phyloP scores from a whole-genome alignment of 1,139 yeast genomes.

The Zygosaccharomyces pseudobailii region DNA sequence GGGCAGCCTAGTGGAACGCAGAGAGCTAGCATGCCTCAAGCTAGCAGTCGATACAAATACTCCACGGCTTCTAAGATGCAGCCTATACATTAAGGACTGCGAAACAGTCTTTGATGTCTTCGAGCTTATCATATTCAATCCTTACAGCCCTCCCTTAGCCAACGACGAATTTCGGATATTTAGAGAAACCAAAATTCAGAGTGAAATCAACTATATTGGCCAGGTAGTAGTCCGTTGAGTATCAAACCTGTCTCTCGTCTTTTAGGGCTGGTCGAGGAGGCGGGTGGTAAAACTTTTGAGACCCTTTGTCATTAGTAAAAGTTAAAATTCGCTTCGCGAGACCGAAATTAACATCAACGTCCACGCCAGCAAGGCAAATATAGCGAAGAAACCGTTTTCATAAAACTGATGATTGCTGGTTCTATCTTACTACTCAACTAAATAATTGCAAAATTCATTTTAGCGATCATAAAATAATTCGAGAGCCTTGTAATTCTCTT shows the following conservation, averaged over 20 bases:
- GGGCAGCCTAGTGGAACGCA: constrained; percentile 1
- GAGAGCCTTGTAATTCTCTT: not conserved
- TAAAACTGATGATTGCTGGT: not conserved
- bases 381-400: not conserved
- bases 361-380: not conserved
- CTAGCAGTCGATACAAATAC: not conserved
- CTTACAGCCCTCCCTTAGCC: not conserved
- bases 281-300: constrained; percentile 2
- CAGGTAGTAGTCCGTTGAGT: not conserved
- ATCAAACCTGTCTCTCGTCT: constrained; percentile 1
- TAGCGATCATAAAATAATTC: not conserved
- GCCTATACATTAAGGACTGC: not conserved
- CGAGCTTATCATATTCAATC: constrained; percentile 1
- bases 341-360: not conserved
- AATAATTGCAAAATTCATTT: not conserved
- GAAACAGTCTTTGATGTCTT: constrained; percentile 1
- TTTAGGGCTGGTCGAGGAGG: not conserved
- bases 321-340: constrained; percentile 3
- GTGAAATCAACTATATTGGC: not conserved
- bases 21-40: constrained; percentile 12
- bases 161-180: not conserved
- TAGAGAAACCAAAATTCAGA: not conserved
- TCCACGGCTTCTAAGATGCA: not conserved
- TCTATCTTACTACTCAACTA: not conserved
- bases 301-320: constrained; percentile 4